Evolutionary conservation across 2,329 filamentous ascomycete species (phyloP).

Genomic region (Phialocephala sp.): DNA sequence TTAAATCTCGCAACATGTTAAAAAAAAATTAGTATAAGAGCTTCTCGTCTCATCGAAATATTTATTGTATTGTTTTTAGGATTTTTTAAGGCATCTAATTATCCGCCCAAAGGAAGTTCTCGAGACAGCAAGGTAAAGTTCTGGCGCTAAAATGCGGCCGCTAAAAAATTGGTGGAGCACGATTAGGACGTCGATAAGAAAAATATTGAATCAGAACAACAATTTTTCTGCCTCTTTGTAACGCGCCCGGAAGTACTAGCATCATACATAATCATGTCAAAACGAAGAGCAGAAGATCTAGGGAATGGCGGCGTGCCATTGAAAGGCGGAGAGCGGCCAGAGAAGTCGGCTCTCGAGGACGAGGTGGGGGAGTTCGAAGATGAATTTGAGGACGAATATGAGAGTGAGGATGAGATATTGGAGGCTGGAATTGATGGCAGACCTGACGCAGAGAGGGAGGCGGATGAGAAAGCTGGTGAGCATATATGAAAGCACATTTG

Average conservation of each 20-base stretch:
- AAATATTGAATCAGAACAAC: neutral
- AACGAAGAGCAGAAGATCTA: slow-evolving; percentile 59
- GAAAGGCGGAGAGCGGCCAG: slow-evolving; percentile 66
- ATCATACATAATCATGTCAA: slow-evolving; percentile 53
- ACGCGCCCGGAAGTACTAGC: neutral
- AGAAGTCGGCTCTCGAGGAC: slow-evolving; percentile 68
- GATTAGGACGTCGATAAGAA: slow-evolving; percentile 33
- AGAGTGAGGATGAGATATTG: slow-evolving; percentile 90
- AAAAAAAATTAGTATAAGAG: no score
- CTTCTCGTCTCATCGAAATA: no score
- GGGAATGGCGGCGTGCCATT: slow-evolving; percentile 55
- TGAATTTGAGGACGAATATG: slow-evolving; percentile 91
- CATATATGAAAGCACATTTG: slow-evolving; percentile 25
- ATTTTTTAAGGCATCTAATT: no score
- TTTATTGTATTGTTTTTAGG: no score
- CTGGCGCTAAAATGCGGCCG: slow-evolving; percentile 13
- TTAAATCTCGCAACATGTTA: no score
- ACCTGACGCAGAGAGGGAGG: slow-evolving; percentile 90
- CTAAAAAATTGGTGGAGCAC: slow-evolving; percentile 5
- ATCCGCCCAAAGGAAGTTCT: no score
- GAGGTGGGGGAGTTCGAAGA: slow-evolving; percentile 89
- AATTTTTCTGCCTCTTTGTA: neutral
- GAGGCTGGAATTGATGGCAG: slow-evolving; percentile 93
- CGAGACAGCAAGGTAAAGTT: neutral
- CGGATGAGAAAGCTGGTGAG: slow-evolving; percentile 78